Evolutionary conservation across 2,329 filamentous ascomycete genomes (phyloP).

Genomic region (Aspergillus felis): DNA sequence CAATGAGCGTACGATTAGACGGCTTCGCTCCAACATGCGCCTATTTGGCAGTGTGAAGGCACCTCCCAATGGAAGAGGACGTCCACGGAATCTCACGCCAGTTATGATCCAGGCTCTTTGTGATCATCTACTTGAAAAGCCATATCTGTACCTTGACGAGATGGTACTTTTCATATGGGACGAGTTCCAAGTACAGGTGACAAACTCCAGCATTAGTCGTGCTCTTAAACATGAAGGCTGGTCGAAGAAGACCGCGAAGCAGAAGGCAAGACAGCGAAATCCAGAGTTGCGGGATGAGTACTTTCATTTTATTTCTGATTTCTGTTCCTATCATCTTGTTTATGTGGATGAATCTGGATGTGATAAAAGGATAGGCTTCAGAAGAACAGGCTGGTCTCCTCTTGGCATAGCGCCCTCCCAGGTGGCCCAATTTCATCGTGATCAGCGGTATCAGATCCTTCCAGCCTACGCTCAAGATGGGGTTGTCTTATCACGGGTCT

Average conservation of each 20-base stretch:
- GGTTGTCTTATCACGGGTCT: conserved; percentile 26
- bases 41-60: conserved; percentile 11
- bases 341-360: conserved; percentile 24
- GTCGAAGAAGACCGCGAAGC: conserved; percentile 30
- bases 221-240: conserved; percentile 22
- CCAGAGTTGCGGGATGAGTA: conserved; percentile 32
- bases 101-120: conserved; percentile 27
- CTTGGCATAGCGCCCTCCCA: conserved; percentile 16
- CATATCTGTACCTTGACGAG: conserved; percentile 27
- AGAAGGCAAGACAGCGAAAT: conserved; percentile 30
- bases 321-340: conserved; percentile 3
- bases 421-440: conserved; percentile 17
- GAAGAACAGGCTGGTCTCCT: conserved; percentile 34
- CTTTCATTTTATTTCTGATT: conserved; percentile 24
- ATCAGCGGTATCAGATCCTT: conserved; percentile 23
- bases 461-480: conserved; percentile 30
- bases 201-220: conserved; percentile 20
- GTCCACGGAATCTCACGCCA: conserved; percentile 21
- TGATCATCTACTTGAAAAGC: conserved; percentile 29
- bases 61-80: conserved; percentile 8
- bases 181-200: conserved; percentile 19
- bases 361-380: conserved; percentile 30
- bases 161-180: conserved; percentile 27
- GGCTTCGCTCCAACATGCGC: not conserved
- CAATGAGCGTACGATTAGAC: not conserved